Evolutionary conservation across 2,329 filamentous ascomycete species (phyloP).

Genomic region (Sphaerulina populicola): DNA sequence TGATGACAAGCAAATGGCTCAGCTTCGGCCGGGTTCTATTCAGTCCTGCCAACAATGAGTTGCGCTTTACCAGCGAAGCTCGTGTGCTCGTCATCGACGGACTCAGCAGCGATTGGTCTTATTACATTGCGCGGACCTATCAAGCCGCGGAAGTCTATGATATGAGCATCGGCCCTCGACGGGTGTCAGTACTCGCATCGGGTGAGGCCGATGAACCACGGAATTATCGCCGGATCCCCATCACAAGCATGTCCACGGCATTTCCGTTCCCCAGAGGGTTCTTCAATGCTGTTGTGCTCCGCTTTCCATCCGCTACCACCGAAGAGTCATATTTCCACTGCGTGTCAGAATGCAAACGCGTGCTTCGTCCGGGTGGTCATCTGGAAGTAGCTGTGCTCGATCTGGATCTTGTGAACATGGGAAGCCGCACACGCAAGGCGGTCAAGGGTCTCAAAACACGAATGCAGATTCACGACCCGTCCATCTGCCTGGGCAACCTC

Average conservation of each 20-base stretch:
- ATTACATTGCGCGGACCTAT: slow-evolving; percentile 74
- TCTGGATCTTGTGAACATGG: slow-evolving; percentile 75
- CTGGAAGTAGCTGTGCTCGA: slow-evolving; percentile 74
- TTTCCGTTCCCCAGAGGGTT: slow-evolving; percentile 70
- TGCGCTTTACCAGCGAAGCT: slow-evolving; percentile 51
- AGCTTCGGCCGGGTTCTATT: slow-evolving; percentile 78
- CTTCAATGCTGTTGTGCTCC: slow-evolving; percentile 67
- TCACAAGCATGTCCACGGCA: slow-evolving; percentile 52
- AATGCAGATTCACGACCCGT: slow-evolving; percentile 53
- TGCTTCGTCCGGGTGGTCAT: slow-evolving; percentile 67
- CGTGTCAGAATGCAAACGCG: slow-evolving; percentile 65
- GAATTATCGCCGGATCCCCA: slow-evolving; percentile 70
- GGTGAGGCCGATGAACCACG: slow-evolving; percentile 30
- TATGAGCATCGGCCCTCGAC: slow-evolving; percentile 20
- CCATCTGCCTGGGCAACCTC: slow-evolving; percentile 50
- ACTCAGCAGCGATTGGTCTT: slow-evolving; percentile 84
- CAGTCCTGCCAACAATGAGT: slow-evolving; percentile 66
- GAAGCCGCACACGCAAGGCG: slow-evolving; percentile 58
- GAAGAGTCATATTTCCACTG: slow-evolving; percentile 62
- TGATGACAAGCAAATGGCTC: slow-evolving; percentile 82
- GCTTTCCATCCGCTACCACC: slow-evolving; percentile 63
- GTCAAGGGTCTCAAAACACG: slow-evolving; percentile 64
- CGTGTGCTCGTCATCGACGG: slow-evolving; percentile 71
- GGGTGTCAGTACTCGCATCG: slow-evolving; percentile 12
- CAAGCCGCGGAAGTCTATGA: slow-evolving; percentile 69